phyloP scores from a whole-genome alignment of 2,329 filamentous ascomycete species.

The Hypomyces perniciosus region DNA sequence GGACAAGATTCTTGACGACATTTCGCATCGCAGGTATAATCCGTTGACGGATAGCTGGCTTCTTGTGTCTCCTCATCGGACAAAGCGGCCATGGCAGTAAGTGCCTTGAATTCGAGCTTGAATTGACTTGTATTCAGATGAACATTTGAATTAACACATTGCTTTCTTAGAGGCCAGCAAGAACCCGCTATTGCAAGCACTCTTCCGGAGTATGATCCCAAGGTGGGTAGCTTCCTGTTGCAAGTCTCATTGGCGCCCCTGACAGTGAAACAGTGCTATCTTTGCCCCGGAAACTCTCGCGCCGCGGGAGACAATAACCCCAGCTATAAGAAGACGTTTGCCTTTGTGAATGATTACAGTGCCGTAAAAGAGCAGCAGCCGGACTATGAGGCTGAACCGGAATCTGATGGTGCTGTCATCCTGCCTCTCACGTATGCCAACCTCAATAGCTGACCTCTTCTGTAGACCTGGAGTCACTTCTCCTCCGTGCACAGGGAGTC shows the following conservation, averaged over 20 bases:
- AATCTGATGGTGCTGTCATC: conserved; percentile 28
- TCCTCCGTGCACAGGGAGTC: conserved; percentile 78
- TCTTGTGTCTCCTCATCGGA: conserved; percentile 90
- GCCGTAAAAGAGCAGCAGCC: conserved; percentile 92
- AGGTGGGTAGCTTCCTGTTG: conserved; percentile 35
- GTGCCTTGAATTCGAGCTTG: conserved; percentile 28
- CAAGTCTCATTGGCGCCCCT: neutral
- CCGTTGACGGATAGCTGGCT: conserved; percentile 86
- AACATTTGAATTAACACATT: neutral
- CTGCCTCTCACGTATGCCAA: neutral
- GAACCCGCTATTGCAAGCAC: conserved; percentile 62
- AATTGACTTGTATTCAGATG: neutral
- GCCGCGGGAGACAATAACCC: conserved; percentile 85
- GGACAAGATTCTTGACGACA: conserved; percentile 80
- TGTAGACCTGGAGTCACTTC: conserved; percentile 64
- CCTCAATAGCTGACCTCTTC: neutral
- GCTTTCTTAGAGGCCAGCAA: conserved; percentile 61
- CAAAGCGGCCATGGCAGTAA: conserved; percentile 97
- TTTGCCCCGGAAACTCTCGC: conserved; percentile 86
- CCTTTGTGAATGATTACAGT: conserved; percentile 96
- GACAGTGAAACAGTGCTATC: conserved; percentile 62
- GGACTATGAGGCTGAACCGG: conserved; percentile 54
- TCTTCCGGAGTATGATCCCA: conserved; percentile 75
- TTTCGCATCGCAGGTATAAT: conserved; percentile 93
- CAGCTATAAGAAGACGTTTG: conserved; percentile 78